Evolutionary conservation across 2,329 filamentous ascomycete species (phyloP), one percentile per base, ranked within the genome.

Genomic region (Didymella pomorum): DNA sequence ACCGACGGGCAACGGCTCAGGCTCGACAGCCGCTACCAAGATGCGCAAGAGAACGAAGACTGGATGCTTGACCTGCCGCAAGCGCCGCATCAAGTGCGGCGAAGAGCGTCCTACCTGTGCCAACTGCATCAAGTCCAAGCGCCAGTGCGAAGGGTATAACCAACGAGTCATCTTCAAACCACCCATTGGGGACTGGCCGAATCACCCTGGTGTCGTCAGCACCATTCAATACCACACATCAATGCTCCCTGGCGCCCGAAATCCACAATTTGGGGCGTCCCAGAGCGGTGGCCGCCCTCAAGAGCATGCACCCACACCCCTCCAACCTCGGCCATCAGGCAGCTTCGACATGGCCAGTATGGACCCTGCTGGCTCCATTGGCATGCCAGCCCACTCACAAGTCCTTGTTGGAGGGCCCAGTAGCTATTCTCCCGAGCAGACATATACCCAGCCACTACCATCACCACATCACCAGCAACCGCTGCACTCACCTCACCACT

Each of bases 1-100:
- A 62, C 72, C 74, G 51, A 67, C 69, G 11, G 64, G 49, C 44
- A 70, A 59, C 44, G 42, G 46, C 20, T 52, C 68, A 47, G 64
- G 60, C 29, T 50, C 63, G 41, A 47, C 52, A 47, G 51, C 64
- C 42, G 53, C 68, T 33, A 56, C 66, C 23, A 76, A 77, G 63
- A 71, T 76, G 69, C 72, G 76, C 54, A 79, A 79, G 65, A 72
- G 93, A 69, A 97, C 93, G 50, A 97, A 97, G 80, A 97, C 93
- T 2, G 93, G 93, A 14, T 97, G 93, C 75, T 79, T 97, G 60
- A 97, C 95, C 57, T 99, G 95, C 79, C 90, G 95, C 63, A 94
- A 91, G 79, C 89, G 95, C 52, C 90, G 95, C 62, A 98, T 99
- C 78, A 99, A 98, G 79, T 99, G 95, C 77, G 95, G 95, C 62